Evolutionary conservation across 2,329 filamentous ascomycete species (phyloP), one percentile per base, ranked within the genome.

Genomic region (Penicillium vulpinum): DNA sequence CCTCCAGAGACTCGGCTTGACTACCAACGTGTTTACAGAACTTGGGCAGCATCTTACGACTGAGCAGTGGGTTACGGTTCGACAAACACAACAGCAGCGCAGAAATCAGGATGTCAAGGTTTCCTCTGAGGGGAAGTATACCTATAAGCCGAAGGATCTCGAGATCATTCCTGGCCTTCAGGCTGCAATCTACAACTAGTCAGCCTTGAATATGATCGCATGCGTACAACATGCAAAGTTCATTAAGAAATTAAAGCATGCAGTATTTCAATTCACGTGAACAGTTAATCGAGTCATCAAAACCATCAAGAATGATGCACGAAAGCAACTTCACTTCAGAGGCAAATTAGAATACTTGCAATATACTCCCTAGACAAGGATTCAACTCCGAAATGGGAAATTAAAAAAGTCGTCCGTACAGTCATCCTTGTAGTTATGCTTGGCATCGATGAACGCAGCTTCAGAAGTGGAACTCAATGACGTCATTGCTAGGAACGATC

Each of bases 71-170:
- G 74, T 77, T 2, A 72, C 70, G 49, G 70, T 72, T 5, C 64
- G 75, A 28, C 75, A 77, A 63, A 74, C 72, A 15, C 76, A 79
- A 63, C 76, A 79, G 61, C 76, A 78, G 65, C 67, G 76, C 22
- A 70, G 68, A 31, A 71, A 67, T 33, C 62, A 62, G 21, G 67
- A 66, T 9, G 68, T 70, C 2, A 72, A 72, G 58, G 66, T 79
- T 31, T 67, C 70, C 0, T 61, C 64, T 11, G 70, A 75, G 50
- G 75, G 77, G 0, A 75, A 74, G 57, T 78, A 73, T 46, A 66
- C 62, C 9, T 71, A 70, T 36, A 60, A 56, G 36, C 54, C 60
- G 46, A 75, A 77, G 62, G 75, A 77, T 45, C 57, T 77, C 35
- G 73, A 78, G 63, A 76, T 79, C 18, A 49, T 78, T 24, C 76